Base-by-base conservation (phyloP, 768 basidiomycete species). In the Psilocybe cyanescens region DNA sequence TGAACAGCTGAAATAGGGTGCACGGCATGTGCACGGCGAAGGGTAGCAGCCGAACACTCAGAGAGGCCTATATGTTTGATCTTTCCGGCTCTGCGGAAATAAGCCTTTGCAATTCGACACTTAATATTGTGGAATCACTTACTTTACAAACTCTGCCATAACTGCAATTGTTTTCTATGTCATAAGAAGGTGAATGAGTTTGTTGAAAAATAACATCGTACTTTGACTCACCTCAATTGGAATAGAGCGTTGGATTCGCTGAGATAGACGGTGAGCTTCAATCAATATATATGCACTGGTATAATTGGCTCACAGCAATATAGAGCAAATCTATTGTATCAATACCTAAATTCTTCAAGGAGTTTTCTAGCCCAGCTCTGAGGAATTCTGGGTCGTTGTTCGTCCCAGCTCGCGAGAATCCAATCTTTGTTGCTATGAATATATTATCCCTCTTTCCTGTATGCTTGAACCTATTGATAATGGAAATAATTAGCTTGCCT, bases 341-440 rank as follows among this genome's bases (percentile, higher is more conserved):
- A 4, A 83, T 76, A 8, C 79, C 79, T 30, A 86, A 71, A 28
- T 71, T 67, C 60, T 73, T 66, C 46, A 87, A 69, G 0, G 82
- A 82, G 56, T 58, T 73, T 14, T 81, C 72, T 39, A 79, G 54
- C 0, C 75, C 70, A 48, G 75, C 65, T 4, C 71, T 73, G 9
- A 79, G 77, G 57, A 83, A 81, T 57, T 79, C 73, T 0, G 79
- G 75, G 56, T 59, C 79, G 50, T 61, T 76, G 57, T 72, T 65
- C 14, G 31, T 30, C 17, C 63, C 70, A 8, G 57, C 66, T 16
- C 55, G 37, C 2, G 60, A 62, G 24, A 72, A 62, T 2, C 75
- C 71, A 19, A 69, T 73, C 61, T 90, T 89, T 17, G 86, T 87
- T 2, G 86, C 86, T 17, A 90, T 76, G 73, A 88, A 89, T 30